A percentile compares a stretch with the other conserved stretches of the same genome.
Conservation (phyloP, 2,329 filamentous ascomycete genomes). For the Setomelanomma holmii region DNA sequence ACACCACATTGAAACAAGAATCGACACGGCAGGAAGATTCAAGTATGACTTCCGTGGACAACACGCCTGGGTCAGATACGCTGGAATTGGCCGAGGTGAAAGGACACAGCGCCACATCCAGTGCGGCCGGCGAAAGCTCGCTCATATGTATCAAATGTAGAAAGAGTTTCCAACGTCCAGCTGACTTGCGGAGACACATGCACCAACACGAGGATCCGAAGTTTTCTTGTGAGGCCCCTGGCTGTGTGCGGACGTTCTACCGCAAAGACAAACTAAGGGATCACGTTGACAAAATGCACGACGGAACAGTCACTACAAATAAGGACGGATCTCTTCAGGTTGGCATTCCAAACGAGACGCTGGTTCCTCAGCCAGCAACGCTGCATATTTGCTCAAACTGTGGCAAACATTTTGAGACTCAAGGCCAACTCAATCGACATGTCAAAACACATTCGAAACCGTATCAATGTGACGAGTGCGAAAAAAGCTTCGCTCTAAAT, state of each 20-base stretch:
- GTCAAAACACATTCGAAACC: no score
- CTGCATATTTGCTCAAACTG: background rate
- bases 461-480: no score
- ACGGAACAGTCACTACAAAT: background rate
- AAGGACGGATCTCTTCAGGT: background rate
- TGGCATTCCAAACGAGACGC: background rate
- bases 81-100: no score
- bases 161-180: background rate
- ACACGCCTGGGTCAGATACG: no score
- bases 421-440: no score
- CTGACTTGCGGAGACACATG: background rate
- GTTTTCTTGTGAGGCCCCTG: background rate
- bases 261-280: background rate
- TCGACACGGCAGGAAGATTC: no score
- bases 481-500: no score
- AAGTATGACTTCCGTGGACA: no score
- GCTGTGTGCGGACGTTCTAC: background rate
- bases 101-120: no score
- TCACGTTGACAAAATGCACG: background rate
- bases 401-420: background rate
- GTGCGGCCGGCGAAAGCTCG: background rate
- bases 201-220: background rate
- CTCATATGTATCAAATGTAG: background rate
- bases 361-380: background rate
- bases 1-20: no score